Percentiles rank a stretch among this genome's conserved stretches.
Conservation (phyloP, 2,329 filamentous ascomycete species). For the Cytospora chrysosperma region DNA sequence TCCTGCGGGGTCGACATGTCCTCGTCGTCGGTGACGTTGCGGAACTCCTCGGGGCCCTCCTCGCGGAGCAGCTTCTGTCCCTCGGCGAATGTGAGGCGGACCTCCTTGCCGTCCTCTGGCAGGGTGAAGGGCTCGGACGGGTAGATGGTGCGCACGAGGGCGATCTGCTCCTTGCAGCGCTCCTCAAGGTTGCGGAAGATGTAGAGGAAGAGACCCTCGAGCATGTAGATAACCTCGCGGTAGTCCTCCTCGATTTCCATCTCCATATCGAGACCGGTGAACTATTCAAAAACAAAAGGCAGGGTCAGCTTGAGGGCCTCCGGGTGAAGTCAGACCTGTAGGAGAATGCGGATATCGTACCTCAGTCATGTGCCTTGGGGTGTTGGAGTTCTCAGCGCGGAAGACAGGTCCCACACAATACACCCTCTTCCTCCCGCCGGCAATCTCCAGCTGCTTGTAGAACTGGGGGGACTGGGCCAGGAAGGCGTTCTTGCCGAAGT, state of each 20-base stretch:
- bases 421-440: conserved; percentile 73
- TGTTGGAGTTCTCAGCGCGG: conserved; percentile 83
- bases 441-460: conserved; percentile 86
- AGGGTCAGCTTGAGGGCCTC: conserved; percentile 12
- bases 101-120: conserved; percentile 70
- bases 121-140: conserved; percentile 76
- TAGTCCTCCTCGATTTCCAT: conserved; percentile 84
- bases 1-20: conserved; percentile 81
- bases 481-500: conserved; percentile 82
- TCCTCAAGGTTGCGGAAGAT: conserved; percentile 75
- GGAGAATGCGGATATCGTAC: conserved; percentile 34
- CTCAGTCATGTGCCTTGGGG: conserved; percentile 80
- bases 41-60: conserved; percentile 66
- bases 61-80: conserved; percentile 75
- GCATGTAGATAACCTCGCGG: conserved; percentile 68
- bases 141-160: conserved; percentile 70
- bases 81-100: conserved; percentile 75
- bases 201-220: conserved; percentile 72
- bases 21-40: conserved; percentile 71
- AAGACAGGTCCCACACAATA: conserved; percentile 80
- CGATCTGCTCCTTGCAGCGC: conserved; percentile 69
- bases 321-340: background rate
- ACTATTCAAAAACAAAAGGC: conserved; percentile 50
- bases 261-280: conserved; percentile 84
- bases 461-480: conserved; percentile 81